Evolutionary conservation across 805 yeast genomes (phyloP), one percentile per base, ranked within the genome.

Genomic region (Saturnispora sekii): DNA sequence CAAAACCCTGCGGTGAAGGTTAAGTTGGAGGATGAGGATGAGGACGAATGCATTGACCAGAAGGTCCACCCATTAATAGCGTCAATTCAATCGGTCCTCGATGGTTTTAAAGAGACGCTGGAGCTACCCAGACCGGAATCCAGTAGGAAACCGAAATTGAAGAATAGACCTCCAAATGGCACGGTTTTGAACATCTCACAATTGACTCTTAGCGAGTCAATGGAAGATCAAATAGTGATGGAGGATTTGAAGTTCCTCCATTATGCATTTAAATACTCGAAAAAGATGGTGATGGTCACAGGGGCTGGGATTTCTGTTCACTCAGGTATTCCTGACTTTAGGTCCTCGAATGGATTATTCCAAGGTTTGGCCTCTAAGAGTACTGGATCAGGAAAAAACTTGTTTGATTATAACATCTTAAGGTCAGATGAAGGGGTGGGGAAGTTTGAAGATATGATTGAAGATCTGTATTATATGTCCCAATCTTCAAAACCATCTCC

Each of bases 251-350:
- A 70, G 7, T 74, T 77, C 48, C 54, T 80, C 21, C 70, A 69
- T 44, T 73, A 76, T 57, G 76, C 77, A 0, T 57, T 80, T 18
- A 60, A 58, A 31, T 69, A 81, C 52, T 70, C 89, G 29, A 75
- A 71, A 51, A 72, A 73, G 49, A 66, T 81, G 29, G 70, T 85
- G 2, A 74, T 81, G 28, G 71, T 88, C 28, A 76, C 89, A 1
- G 97, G 97, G 10, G 97, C 97, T 14, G 96, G 96, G 3, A 76
- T 85, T 15, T 85, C 95, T 10, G 93, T 89, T 44, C 82, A 84
- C 28, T 86, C 95, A 1, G 96, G 96, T 4, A 88, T 87, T 34
- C 96, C 96, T 3, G 69, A 65, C 52, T 65, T 87, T 57, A 66
- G 96, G 58, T 83, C 94, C 7, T 74, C 86, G 1, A 67, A 78